A percentile compares a stretch with the other conserved stretches of the same genome.
phyloP scores from a whole-genome alignment of 306 rosid genomes.

The Sindora glabra region DNA sequence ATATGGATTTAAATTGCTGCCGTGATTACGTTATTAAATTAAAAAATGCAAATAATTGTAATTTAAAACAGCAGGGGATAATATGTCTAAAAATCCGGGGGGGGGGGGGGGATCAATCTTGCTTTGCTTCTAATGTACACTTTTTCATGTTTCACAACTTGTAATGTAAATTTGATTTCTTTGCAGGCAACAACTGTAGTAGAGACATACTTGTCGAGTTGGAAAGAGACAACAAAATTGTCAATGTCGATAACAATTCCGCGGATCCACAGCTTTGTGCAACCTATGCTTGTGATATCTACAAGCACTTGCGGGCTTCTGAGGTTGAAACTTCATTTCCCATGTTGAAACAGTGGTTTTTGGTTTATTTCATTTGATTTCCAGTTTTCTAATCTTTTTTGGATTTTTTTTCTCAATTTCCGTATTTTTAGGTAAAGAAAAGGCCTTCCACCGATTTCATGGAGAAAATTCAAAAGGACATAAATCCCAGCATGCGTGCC shows the following conservation, averaged over 20 bases:
- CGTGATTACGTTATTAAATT: no score
- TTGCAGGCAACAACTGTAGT: slow-evolving; percentile 52
- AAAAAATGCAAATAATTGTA: no score
- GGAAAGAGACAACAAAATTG: slow-evolving; percentile 37
- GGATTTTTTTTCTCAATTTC: not conserved
- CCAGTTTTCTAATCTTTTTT: no score
- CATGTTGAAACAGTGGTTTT: not conserved
- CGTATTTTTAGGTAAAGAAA: slow-evolving; percentile 34
- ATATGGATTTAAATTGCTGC: no score
- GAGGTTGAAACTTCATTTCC: slow-evolving; percentile 28
- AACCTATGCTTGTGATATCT: slow-evolving; percentile 54
- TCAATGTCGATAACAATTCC: slow-evolving; percentile 33
- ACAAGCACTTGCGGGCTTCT: slow-evolving; percentile 49
- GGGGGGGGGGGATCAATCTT: no score
- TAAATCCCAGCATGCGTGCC: slow-evolving; percentile 53
- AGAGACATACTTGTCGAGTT: slow-evolving; percentile 57
- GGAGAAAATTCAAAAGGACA: slow-evolving; percentile 54
- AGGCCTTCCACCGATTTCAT: slow-evolving; percentile 58
- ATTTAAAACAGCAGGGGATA: no score
- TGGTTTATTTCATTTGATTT: not conserved
- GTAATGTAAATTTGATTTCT: not conserved
- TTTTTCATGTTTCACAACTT: not conserved
- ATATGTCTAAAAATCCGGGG: no score
- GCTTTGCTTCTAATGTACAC: no score
- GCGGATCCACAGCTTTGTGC: slow-evolving; percentile 58